Conservation (phyloP, 2,329 filamentous ascomycete genomes). For the Plenodomus lindquistii region DNA sequence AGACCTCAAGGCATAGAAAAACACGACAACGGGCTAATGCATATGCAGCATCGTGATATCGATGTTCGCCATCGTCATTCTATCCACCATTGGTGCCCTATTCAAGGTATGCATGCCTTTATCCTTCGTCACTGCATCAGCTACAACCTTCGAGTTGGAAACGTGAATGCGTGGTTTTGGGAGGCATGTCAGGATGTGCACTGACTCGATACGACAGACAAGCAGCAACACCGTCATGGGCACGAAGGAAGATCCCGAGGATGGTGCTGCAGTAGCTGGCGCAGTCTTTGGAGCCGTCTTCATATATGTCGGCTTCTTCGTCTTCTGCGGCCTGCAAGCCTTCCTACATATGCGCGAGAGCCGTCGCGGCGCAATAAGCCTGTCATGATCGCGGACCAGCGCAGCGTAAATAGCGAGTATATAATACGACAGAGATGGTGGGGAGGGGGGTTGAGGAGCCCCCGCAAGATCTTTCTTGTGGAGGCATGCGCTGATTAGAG, state of each 20-base stretch:
- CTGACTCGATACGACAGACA: conserved; percentile 45
- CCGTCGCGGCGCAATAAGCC: conserved; percentile 79
- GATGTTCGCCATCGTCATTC: conserved; percentile 66
- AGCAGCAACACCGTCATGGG: conserved; percentile 86
- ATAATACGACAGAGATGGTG: not conserved
- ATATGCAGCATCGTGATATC: conserved; percentile 69
- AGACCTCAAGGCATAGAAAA: not conserved
- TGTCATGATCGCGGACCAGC: conserved; percentile 52
- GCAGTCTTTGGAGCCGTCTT: conserved; percentile 87
- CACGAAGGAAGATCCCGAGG: conserved; percentile 67
- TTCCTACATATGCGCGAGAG: conserved; percentile 82
- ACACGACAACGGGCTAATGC: conserved; percentile 18
- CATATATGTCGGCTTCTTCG: conserved; percentile 83
- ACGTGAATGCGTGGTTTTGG: no score
- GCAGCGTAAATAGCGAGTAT: not conserved
- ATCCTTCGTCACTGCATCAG: not conserved
- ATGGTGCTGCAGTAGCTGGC: conserved; percentile 76
- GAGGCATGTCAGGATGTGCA: conserved; percentile 7
- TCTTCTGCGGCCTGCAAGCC: conserved; percentile 90
- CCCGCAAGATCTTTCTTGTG: not conserved
- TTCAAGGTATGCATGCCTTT: conserved; percentile 63
- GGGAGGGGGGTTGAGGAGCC: not conserved
- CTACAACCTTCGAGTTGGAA: not conserved
- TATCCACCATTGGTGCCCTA: conserved; percentile 68
- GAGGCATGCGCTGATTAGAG: not conserved